Conservation (phyloP, 306 rosid species). For the Sicyos baderoa region DNA sequence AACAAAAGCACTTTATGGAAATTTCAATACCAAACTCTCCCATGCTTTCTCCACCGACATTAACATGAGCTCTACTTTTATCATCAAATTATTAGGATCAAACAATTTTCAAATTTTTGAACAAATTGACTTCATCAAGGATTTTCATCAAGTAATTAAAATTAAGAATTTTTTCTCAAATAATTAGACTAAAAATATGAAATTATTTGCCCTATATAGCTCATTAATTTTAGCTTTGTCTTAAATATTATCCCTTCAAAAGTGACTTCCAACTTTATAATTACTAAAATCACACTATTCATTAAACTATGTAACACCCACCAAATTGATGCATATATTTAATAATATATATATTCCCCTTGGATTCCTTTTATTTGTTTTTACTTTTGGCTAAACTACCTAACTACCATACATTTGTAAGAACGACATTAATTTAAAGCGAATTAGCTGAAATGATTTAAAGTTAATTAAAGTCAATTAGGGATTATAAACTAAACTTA, state of each 20-base stretch:
- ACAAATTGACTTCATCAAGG: too few relatives aligned
- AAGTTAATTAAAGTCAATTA: background rate
- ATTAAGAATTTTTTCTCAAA: too few relatives aligned
- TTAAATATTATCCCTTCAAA: too few relatives aligned
- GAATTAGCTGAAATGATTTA: background rate
- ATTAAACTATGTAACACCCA: background rate
- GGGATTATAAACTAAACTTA: background rate
- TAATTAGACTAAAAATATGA: too few relatives aligned
- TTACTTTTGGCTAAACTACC: background rate
- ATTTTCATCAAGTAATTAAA: too few relatives aligned
- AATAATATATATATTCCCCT: too few relatives aligned
- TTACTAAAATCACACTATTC: background rate
- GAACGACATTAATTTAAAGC: background rate
- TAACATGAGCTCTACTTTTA: background rate
- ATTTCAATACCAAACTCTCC: background rate
- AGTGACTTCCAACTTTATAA: background rate
- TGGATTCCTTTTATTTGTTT: background rate
- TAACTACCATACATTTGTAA: background rate
- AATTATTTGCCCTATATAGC: too few relatives aligned
- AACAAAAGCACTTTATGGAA: background rate
- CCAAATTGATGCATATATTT: background rate
- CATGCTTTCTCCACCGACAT: constrained; percentile 1
- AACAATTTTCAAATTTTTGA: background rate
- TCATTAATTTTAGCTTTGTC: too few relatives aligned
- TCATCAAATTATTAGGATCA: background rate